Evolutionary conservation across 305 asterid genomes (phyloP), one percentile per base, ranked within the genome.

Genomic region (Vinca major): DNA sequence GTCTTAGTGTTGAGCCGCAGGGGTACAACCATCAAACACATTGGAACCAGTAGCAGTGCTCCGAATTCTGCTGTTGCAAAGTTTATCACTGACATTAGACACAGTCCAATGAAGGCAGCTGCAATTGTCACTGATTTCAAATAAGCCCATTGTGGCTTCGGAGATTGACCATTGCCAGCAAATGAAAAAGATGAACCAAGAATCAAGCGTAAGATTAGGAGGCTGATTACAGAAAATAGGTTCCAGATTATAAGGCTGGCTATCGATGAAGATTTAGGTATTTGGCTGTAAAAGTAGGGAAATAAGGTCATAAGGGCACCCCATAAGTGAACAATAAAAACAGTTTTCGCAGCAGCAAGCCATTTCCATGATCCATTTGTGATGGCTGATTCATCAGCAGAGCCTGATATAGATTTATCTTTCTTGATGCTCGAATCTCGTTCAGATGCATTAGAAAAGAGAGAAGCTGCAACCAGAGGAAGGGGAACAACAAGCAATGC

Each of bases 41-140:
- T 71, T 14, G 99, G 99, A 62, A 89, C 96, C n/a, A 93, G 79
- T 57, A 89, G 77, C 68, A 93, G 71, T 4, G 96, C 96, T 40
- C 99, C 99, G 1, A 93, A 81, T 83, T 86, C 90, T 65, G 97
- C 96, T 47, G 97, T 79, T 47, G 99, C 97, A 57, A 89, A 91
- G 79, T 93, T 93, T 81, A 91, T 85, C 44, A 93, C 82, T 7
- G 99, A 93, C 99, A 91, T 91, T 44, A 91, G 82, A 76, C 91
- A 83, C 16, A 93, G 96, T 52, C 99, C 97, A 37, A 81, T 83
- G 69, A 88, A 89, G 56, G 95, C 82, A 71, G 89, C 82, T 54
- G 99, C 83, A 68, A 89, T 71, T 5, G 91, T 89, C 64, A 84
- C 96, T 8, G 96, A 86, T 74, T 91, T 93, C 56, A 89, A 73